phyloP scores from a whole-genome alignment of 345 rosid species.

The Mallotus nudiflorus region DNA sequence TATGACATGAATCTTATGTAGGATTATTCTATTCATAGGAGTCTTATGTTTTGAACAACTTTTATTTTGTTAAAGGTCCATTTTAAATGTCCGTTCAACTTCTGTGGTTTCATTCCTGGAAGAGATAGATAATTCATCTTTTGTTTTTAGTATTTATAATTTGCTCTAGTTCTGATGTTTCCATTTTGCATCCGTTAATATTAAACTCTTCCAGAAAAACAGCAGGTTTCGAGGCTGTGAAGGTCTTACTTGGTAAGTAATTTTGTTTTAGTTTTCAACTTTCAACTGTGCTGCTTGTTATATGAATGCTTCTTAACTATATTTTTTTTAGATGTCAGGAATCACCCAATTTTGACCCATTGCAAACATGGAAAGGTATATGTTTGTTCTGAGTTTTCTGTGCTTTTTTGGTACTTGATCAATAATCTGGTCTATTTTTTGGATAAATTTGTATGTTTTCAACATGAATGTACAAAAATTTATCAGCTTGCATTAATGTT shows the following conservation, averaged over 20 bases:
- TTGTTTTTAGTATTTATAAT: conserved; percentile 2
- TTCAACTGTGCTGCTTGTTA: background rate
- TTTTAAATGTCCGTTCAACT: background rate
- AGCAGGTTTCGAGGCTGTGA: conserved; percentile 73
- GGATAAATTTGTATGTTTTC: background rate
- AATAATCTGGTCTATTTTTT: too few species aligned
- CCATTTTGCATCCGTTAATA: too few species aligned
- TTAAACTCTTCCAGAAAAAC: too few species aligned
- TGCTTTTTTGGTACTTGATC: background rate
- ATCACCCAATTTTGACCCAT: conserved; percentile 84
- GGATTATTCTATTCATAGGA: background rate
- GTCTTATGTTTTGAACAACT: conserved; percentile 7
- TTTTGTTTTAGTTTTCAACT: background rate
- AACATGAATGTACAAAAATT: background rate
- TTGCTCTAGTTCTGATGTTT: background rate
- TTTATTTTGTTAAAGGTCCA: background rate
- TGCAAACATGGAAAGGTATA: conserved; percentile 88
- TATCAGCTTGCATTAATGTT: too few species aligned
- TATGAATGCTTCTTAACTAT: too few species aligned
- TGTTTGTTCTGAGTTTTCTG: background rate
- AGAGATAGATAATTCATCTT: background rate
- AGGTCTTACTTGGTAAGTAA: conserved; percentile 61
- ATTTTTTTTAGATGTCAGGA: conserved; percentile 68
- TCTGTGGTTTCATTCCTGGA: conserved; percentile 3
- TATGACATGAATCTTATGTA: background rate